Base-by-base conservation (phyloP, 345 rosid species). In the Syzygium aromaticum region DNA sequence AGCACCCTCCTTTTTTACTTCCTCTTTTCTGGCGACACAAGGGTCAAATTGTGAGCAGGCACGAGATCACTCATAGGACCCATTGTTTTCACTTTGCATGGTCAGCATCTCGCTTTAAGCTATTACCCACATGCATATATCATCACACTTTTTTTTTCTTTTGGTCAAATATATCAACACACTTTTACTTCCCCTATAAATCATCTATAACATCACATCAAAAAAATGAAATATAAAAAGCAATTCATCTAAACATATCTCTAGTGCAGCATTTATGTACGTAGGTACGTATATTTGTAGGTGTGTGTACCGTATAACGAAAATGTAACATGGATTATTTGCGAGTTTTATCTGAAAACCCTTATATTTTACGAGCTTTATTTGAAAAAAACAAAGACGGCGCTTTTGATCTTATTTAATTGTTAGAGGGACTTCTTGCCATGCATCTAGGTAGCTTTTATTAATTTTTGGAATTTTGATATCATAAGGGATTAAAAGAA, bases 11-110 rank as follows among this genome's bases (percentile, higher is more conserved):
- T 28, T 78, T 43, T 82, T 78, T n/a, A n/a, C n/a, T n/a, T n/a
- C n/a, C n/a, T n/a, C n/a, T n/a, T n/a, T n/a, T n/a, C n/a, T 57
- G 54, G 86, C 30, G 88, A 87, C 86, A 80, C 80, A 22, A 51
- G 30, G 51, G 84, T 59, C 86, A 83, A 87, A 57, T 21, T 28
- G 30, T 13, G 28, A 54, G 46, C 87, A 51, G 63, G 57, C 84
- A 86, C 15, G 52, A 78, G 54, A 86, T 86, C 80, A 22, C 56
- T 49, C 40, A 17, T 64, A 8, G 80, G 56, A 25, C 80, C 80
- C 80, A 46, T 19, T 10, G 28, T 51, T 25, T 25, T n/a, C 54
- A 4, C 87, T 64, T 27, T 86, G 11, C 23, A 9, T n/a, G 51
- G 22, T 63, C 84, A 19, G 53, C 25, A 67, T 33, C n/a, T 22